Base-by-base conservation (phyloP, 2,329 filamentous ascomycete species). In the Calonectria pseudoturangicola region DNA sequence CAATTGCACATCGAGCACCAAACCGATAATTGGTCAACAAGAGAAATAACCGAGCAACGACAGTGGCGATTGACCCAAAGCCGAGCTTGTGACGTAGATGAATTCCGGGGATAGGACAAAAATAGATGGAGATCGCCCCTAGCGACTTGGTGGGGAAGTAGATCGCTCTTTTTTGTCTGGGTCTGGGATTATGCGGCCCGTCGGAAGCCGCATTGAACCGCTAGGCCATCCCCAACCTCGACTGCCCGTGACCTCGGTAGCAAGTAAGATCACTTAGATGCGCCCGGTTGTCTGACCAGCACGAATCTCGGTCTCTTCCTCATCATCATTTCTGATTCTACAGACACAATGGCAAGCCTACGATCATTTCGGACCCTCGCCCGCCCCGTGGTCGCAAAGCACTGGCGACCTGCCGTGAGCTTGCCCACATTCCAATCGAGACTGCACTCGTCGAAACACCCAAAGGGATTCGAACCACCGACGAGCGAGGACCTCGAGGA, bases 401-500 rank as follows among this genome's bases (percentile, higher is more conserved):
- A 73, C 68, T 79, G 73, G 74, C 79, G 76, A 10, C 72, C 77
- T 39, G 74, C 79, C 70, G 69, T 74, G 66, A 78, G 85, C 72
- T 78, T 86, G 76, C 80, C 84, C 54, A 79, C 84, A 72, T 81
- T 81, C 72, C 83, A 86, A 71, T 83, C 82, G 58, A 85, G 81
- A 70, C 81, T 81, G 68, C 84, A 82, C 71, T 95, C 95, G 18
- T 86, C 87, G 69, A 91, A 90, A 75, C 90, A 92, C 80, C 90
- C 90, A 28, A 82, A 87, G 76, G 91, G 89, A 81, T 95, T 95
- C 84, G 86, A 86, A 69, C 87, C 93, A 13, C 95, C 95, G 0
- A 89, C 93, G 0, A 86, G 90, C 54, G 89, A 92, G 71, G 95
- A 98, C 69, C 89, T 98, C 9, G 85, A 92, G 27, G 95, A 98